Percentiles rank a stretch among this genome's conserved stretches.
phyloP scores from a whole-genome alignment of 148 eudicot species.

The Vaccinium darrowii region DNA sequence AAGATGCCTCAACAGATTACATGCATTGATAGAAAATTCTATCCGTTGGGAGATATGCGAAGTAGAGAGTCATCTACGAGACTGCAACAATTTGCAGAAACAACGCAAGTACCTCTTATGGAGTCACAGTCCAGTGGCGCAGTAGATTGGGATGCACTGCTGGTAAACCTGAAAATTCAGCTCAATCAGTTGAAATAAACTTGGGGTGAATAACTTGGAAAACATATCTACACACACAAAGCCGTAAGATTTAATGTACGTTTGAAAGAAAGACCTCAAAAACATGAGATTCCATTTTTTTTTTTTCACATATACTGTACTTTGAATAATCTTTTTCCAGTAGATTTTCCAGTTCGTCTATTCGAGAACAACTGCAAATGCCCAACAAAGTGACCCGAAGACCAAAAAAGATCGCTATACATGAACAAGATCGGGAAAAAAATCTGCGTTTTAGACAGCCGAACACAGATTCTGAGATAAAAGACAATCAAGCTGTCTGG shows the following conservation, averaged over 20 bases:
- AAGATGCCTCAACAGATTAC: neutral
- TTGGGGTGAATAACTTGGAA: neutral
- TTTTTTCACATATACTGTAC: neutral
- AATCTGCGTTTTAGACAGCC: neutral
- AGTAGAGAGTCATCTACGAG: neutral
- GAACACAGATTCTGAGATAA: neutral
- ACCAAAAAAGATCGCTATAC: neutral
- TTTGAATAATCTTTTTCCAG: neutral
- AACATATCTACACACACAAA: neutral
- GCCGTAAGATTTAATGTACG: neutral
- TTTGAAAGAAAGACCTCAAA: neutral
- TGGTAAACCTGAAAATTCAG: neutral
- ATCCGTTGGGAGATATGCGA: neutral
- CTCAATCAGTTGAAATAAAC: neutral
- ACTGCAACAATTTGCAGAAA: neutral
- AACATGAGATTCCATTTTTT: neutral
- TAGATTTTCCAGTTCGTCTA: constrained; percentile 1
- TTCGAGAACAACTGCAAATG: neutral
- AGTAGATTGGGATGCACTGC: neutral
- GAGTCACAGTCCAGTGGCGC: neutral
- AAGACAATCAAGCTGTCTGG: neutral
- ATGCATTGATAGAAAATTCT: neutral
- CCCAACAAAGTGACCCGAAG: neutral
- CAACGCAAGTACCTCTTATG: neutral
- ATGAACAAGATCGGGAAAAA: neutral